Evolutionary conservation across 306 rosid species (phyloP), one percentile per base, ranked within the genome.

Genomic region (Casuarina equisetifolia): DNA sequence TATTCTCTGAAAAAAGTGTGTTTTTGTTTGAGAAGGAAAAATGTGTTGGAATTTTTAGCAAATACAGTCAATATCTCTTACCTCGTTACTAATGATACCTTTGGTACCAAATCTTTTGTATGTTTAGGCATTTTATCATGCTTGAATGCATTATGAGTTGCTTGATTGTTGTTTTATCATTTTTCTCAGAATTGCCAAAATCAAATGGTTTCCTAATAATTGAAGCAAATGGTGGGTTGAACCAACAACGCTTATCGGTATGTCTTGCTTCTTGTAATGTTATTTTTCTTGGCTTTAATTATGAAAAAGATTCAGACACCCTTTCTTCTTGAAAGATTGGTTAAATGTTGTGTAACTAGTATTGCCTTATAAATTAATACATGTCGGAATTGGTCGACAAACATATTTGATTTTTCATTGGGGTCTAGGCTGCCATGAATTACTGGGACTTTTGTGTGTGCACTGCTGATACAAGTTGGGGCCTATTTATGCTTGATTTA

Each of bases 141-240:
- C 74, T 74, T 50, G 71, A 43, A 71, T 62, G 19, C 16, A n/a
- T 35, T 52, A 40, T 52, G 38, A 35, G 46, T 54, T 5, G 44
- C 49, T 25, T 53, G 9, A 40, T 50, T 49, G 20, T 48, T 54
- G 70, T 40, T 25, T 68, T 36, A 45, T 35, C 15, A 13, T 43
- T 69, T 0, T 70, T 58, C 76, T 1, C 87, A 94, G 97, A 82
- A 81, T 86, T 90, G 87, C 96, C 93, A 49, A 83, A 86, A 86
- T 94, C 97, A 78, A 94, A 90, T 67, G 97, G 98, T 63, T 88
- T 84, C 84, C 89, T 94, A 82, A 94, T 94, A 82, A 89, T 94
- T 78, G 98, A 94, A 94, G 98, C 98, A 38, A 94, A 94, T 76
- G 98, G 98, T 74, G 98, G 97, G 70, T 83, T 94, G 83, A 94